Percentiles rank a stretch among this genome's conserved stretches.
Conservation (phyloP, 306 rosid genomes). For the Castanospermum australe region DNA sequence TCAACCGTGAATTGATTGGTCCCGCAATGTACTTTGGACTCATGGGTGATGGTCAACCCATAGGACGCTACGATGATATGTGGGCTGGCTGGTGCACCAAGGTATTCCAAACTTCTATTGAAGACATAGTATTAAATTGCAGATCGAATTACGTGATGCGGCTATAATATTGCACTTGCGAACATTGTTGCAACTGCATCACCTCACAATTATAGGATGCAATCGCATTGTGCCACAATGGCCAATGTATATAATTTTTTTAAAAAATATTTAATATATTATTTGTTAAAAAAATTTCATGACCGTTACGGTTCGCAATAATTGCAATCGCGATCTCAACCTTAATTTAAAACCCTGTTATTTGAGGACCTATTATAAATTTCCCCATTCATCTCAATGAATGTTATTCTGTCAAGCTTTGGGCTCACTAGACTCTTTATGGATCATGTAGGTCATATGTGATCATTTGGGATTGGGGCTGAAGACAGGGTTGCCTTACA, state of each 20-base stretch:
- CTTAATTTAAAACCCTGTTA: not conserved
- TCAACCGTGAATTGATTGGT: constrained; percentile 79
- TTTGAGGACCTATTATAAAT: not conserved
- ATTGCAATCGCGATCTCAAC: too few species aligned
- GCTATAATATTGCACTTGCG: too few species aligned
- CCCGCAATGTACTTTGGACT: constrained; percentile 94
- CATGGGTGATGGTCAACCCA: constrained; percentile 90
- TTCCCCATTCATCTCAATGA: not conserved
- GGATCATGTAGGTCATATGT: constrained; percentile 60
- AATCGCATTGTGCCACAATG: too few species aligned
- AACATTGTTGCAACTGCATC: too few species aligned
- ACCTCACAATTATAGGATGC: too few species aligned
- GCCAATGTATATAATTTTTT: too few species aligned
- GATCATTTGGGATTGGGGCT: constrained; percentile 83
- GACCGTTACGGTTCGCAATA: too few species aligned
- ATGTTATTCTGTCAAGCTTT: not conserved
- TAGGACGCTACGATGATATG: constrained; percentile 82
- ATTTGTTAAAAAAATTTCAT: too few species aligned
- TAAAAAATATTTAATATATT: too few species aligned
- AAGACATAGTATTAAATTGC: too few species aligned
- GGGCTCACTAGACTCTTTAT: not conserved
- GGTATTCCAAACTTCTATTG: constrained; percentile 36
- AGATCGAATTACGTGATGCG: too few species aligned
- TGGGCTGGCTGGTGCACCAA: constrained; percentile 98
- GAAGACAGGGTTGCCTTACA: constrained; percentile 86